Conservation (phyloP, 768 basidiomycete species). For the Termitomyces bulborhizus region DNA sequence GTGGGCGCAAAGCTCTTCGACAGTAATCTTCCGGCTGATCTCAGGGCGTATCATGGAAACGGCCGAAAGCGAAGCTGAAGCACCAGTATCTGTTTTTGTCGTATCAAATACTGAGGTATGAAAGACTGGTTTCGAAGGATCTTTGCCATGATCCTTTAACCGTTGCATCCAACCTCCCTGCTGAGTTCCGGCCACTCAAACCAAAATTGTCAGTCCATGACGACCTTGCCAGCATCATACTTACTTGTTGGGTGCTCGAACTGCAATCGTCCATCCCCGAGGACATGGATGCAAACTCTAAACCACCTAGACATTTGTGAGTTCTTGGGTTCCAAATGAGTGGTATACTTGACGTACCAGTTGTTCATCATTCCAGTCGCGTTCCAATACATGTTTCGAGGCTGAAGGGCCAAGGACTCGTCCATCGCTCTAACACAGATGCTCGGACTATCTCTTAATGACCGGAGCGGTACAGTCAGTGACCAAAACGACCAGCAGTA, state of each 20-base stretch:
- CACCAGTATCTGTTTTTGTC: not conserved
- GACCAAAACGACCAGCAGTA: slow-evolving; percentile 64
- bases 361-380: slow-evolving; percentile 61
- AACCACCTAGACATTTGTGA: slow-evolving; percentile 38
- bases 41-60: slow-evolving; percentile 37
- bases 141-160: slow-evolving; percentile 36
- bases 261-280: slow-evolving; percentile 24
- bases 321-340: not conserved
- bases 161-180: slow-evolving; percentile 61
- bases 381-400: slow-evolving; percentile 53
- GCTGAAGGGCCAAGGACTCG: slow-evolving; percentile 44
- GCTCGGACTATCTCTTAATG: slow-evolving; percentile 26
- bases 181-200: slow-evolving; percentile 30
- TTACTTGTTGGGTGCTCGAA: slow-evolving; percentile 55
- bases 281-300: slow-evolving; percentile 39
- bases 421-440: slow-evolving; percentile 52
- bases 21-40: slow-evolving; percentile 26
- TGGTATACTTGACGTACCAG: slow-evolving; percentile 27
- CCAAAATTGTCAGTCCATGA: not conserved
- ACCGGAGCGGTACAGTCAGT: slow-evolving; percentile 27
- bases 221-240: not conserved
- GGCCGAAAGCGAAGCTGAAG: slow-evolving; percentile 17
- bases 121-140: slow-evolving; percentile 38
- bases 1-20: not conserved
- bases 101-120: slow-evolving; percentile 3